These are phyloP conservation scores for Blepharisma undulans DNA, from an alignment of 169 alveolate species.

Conservation along the genomic window DNA sequence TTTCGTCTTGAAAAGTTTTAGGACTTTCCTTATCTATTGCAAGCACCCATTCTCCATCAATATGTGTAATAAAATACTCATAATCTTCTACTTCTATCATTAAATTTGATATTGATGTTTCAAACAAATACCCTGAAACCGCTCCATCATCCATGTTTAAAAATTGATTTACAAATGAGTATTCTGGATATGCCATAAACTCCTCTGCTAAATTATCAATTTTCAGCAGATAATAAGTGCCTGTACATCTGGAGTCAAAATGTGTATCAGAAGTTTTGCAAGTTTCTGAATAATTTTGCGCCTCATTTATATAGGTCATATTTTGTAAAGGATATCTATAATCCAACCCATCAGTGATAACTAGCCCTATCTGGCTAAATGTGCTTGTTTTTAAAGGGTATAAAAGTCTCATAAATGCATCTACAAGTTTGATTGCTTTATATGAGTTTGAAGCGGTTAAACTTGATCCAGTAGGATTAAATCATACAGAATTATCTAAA, in stretches of 20 bases:
- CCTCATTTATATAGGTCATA: not conserved
- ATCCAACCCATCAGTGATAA: slow-evolving; percentile 1
- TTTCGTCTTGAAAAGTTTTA: not conserved
- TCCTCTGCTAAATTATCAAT: not conserved
- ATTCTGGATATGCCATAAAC: not conserved
- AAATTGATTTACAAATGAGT: not conserved
- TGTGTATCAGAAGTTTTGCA: not conserved
- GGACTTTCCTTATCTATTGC: not conserved
- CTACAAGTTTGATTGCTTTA: not conserved
- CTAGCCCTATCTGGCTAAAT: not conserved
- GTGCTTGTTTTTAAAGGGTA: not conserved
- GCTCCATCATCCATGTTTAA: not conserved
- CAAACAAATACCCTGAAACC: not conserved
- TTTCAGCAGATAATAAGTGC: not conserved
- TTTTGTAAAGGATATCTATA: not conserved
- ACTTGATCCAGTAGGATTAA: not conserved
- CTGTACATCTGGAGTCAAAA: not conserved
- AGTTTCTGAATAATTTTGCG: not conserved
- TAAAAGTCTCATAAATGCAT: not conserved
- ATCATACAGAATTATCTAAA: not conserved
- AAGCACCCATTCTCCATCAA: not conserved
- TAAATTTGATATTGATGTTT: not conserved
- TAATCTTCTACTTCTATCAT: not conserved
- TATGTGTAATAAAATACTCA: not conserved
- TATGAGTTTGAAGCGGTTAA: not conserved